Evolutionary conservation across 371 early-diverging fungal genomes (phyloP).

Genomic region (Syncephalis plumigaleata): DNA sequence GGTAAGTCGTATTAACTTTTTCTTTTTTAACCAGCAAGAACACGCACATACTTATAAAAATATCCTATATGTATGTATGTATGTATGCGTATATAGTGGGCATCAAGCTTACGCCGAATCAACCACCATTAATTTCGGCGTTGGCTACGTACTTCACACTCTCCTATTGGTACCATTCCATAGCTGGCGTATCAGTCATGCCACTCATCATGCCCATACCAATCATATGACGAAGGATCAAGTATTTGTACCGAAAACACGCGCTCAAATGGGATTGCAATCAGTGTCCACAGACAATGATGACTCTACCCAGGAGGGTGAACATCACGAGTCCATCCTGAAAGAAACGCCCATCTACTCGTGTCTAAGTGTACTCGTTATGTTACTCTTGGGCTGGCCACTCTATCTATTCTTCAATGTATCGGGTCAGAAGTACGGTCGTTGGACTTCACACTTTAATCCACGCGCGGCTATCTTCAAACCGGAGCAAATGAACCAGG

Average conservation of each 20-base stretch:
- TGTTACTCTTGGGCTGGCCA: conserved; percentile 74
- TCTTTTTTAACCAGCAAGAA: background rate
- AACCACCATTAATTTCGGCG: conserved; percentile 53
- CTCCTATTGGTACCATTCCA: conserved; percentile 71
- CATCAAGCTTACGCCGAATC: conserved; percentile 69
- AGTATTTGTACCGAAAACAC: conserved; percentile 68
- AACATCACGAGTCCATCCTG: conserved; percentile 20
- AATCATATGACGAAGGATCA: conserved; percentile 71
- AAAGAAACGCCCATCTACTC: conserved; percentile 50
- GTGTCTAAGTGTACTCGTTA: conserved; percentile 30
- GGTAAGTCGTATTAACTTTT: conserved; percentile 29
- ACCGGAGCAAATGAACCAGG: conserved; percentile 34
- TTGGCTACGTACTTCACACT: conserved; percentile 70
- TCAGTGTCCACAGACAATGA: conserved; percentile 14
- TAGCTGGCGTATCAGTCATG: conserved; percentile 53
- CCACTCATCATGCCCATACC: conserved; percentile 71
- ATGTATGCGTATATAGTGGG: conserved; percentile 62
- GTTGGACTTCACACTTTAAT: conserved; percentile 71
- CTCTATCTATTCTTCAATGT: conserved; percentile 53
- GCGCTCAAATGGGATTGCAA: conserved; percentile 23
- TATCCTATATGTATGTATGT: no score
- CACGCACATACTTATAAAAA: no score
- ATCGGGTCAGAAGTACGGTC: conserved; percentile 49
- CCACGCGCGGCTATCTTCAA: conserved; percentile 57
- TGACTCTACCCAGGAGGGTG: conserved; percentile 15